Conservation (phyloP, 192 early-diverging fungal species). For the Backusella psychrophila region DNA sequence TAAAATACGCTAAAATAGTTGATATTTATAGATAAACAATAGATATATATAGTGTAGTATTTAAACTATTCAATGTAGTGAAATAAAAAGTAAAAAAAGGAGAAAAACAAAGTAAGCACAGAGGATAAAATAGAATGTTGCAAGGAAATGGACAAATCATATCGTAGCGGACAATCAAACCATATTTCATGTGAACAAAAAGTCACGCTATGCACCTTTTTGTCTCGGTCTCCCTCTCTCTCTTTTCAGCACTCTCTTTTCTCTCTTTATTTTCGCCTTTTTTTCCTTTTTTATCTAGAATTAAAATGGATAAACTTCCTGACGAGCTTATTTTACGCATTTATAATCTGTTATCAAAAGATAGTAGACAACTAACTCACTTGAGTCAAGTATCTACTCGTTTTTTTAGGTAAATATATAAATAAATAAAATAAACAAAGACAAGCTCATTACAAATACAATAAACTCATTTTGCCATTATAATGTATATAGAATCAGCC, state of each 20-base stretch:
- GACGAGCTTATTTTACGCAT: constrained; percentile 24
- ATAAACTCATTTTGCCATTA: neutral
- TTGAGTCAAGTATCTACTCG: constrained; percentile 2
- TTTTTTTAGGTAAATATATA: constrained; percentile 4
- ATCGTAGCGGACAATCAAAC: neutral
- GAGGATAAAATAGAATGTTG: neutral
- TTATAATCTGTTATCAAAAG: neutral
- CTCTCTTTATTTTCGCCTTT: neutral
- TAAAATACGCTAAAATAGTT: neutral
- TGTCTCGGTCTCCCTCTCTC: constrained; percentile 3
- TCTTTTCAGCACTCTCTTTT: neutral
- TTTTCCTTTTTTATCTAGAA: neutral
- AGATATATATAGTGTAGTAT: neutral
- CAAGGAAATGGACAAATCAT: neutral
- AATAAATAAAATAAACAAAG: neutral
- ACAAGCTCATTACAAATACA: neutral
- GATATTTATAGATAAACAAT: neutral
- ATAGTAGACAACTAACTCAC: neutral
- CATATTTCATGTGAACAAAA: constrained; percentile 5
- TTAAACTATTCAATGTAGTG: neutral
- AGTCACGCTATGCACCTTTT: constrained; percentile 5
- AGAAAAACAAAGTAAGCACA: neutral
- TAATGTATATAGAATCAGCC: constrained; percentile 11
- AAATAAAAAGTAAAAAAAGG: constrained; percentile 1
- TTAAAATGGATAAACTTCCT: constrained; percentile 20